Evolutionary conservation across 345 rosid genomes (phyloP), one percentile per base, ranked within the genome.

Genomic region (Kernera saxatilis): DNA sequence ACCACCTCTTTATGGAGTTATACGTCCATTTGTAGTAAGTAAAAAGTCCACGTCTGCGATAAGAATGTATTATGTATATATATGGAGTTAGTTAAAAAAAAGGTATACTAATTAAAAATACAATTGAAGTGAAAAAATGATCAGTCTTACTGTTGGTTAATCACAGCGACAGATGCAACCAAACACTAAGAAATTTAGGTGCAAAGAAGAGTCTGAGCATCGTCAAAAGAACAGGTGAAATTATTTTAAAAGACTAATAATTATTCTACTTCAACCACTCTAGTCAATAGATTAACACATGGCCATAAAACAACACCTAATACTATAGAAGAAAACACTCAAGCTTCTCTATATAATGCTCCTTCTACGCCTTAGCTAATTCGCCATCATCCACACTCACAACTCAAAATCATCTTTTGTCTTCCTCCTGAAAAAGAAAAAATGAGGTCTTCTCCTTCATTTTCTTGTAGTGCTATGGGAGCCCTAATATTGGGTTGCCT

Each of bases 401-500:
- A 73, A 44, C 30, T 15, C 18, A 27, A 55, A 12, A 36, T 37
- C 9, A 46, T 40, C 49, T n/a, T 37, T 33, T 44, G 18, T 35
- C 43, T 37, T 17, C 4, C n/a, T 25, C 12, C 8, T 62, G 25
- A 0, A 26, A n/a, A 58, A 21, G 0, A 3, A 39, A 57, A 37
- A 37, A 74, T 74, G 78, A 18, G 56, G 5, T 32, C 58, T 43
- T 57, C 61, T 5, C 45, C 36, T 66, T 57, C 52, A 17, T 37
- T 67, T 58, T 74, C 78, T 59, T 50, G 63, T 6, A 50, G 62
- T 40, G 44, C 61, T 50, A 15, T 74, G 1, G 78, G 78, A 32
- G 40, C 49, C 64, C 69, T 74, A 67, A 41, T 74, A 2, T 45
- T 76, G 29, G 54, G 75, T 19, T 76, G 76, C 66, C 71, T 76